Evolutionary conservation across 2,329 filamentous ascomycete genomes (phyloP), one percentile per base, ranked within the genome.

Genomic region (Phoma sp.): DNA sequence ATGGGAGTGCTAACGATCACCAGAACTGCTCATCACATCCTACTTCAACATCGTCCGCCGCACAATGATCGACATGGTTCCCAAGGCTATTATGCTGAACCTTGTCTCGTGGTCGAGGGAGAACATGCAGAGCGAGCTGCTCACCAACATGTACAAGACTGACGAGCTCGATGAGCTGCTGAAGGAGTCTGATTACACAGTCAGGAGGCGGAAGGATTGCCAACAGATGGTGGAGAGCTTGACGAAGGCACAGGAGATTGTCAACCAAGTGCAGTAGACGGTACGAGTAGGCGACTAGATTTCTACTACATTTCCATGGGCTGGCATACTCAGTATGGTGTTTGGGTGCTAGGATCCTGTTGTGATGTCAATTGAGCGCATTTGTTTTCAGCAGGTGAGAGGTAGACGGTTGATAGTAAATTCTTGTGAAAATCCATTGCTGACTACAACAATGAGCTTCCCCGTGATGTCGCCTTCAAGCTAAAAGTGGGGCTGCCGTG

Each of bases 11-110:
- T 73, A 66, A 71, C 52, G 7, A 9, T 29, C 10, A 7, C 23
- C 70, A 95, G 90, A 99, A 80, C 86, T 99, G 60, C 83, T 99
- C 54, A 99, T 99, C 72, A 89, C 87, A 52, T 97, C 92, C 0
- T 99, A 99, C 82, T 99, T 90, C 80, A 97, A 96, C 79, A 99
- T 99, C 73, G 93, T 97, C 63, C 91, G 92, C 81, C 85, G 95
- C 65, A 99, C 96, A 57, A 96, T 99, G 92, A 97, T 98, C 64
- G 95, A 99, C 72, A 99, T 99, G 95, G 95, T 99, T 5, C 95
- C 95, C 65, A 99, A 99, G 80, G 95, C 95, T 36, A 96, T 99
- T 73, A 99, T 99, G 95, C 84, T 98, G 64, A 97, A 85, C 67
- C 89, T 99, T 40, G 95, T 99, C 46, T 88, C 93, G 89, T 90